phyloP scores from a whole-genome alignment of 495 filamentous ascomycete genomes.

The Podospora pseudoanserina region DNA sequence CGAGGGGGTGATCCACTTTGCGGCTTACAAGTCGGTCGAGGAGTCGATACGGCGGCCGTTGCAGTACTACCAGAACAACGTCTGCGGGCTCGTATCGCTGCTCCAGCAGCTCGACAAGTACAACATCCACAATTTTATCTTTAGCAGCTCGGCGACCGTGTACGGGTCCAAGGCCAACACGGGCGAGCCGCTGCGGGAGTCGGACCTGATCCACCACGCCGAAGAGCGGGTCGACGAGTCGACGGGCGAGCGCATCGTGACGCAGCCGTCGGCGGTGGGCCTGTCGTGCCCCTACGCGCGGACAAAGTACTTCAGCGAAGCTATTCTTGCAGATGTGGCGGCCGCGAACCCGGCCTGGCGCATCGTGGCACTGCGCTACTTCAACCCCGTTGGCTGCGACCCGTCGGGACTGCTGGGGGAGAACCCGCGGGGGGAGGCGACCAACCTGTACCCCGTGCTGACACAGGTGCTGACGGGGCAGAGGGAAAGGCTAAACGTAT shows the following conservation, averaged over 20 bases:
- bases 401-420: conserved; percentile 62
- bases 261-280: conserved; percentile 37
- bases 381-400: conserved; percentile 66
- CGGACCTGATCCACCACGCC: conserved; percentile 56
- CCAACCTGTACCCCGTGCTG: conserved; percentile 61
- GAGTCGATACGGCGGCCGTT: conserved; percentile 50
- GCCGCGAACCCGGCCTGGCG: conserved; percentile 57
- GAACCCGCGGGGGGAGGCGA: conserved; percentile 58
- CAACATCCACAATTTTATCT: conserved; percentile 62
- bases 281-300: conserved; percentile 64
- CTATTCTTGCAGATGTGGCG: conserved; percentile 60
- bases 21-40: conserved; percentile 40
- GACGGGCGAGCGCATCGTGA: conserved; percentile 35
- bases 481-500: conserved; percentile 53
- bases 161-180: conserved; percentile 56
- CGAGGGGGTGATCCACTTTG: conserved; percentile 61
- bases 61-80: conserved; percentile 64
- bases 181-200: conserved; percentile 54
- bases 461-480: conserved; percentile 56
- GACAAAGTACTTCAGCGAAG: conserved; percentile 64
- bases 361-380: conserved; percentile 62
- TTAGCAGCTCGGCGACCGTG: conserved; percentile 61
- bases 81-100: conserved; percentile 60
- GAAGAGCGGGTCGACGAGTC: conserved; percentile 51
- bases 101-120: conserved; percentile 52